Base-by-base conservation (phyloP, 768 basidiomycete species). In the Naematelia aurantialba region DNA sequence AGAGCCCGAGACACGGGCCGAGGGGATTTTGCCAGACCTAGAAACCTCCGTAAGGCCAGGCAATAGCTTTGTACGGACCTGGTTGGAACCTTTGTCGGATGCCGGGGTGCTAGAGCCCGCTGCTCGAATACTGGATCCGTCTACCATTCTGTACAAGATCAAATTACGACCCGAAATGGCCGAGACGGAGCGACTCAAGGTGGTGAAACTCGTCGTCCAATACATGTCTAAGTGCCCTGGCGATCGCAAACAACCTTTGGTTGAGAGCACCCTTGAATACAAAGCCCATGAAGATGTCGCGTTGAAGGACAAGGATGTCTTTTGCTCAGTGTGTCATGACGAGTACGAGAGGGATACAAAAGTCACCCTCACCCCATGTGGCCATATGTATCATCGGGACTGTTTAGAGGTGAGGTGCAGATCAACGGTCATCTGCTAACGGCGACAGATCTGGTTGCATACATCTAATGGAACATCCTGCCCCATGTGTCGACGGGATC, bases 341-440 rank as follows among this genome's bases (percentile, higher is more conserved):
- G 69, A 73, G 66, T 73, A 70, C 52, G 63, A 65, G 25, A 39
- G 57, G 21, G 51, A 59, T 10, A 58, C 59, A 14, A 19, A 52
- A 12, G 45, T 73, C n/a, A 53, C 65, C 0, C 31, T 70, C 1
- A 73, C 71, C 25, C 69, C 71, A 10, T 73, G 71, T 49, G 62
- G 65, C 47, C 71, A 73, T 56, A 70, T 73, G 69, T 73, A 70
- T 52, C 71, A 73, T 46, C 48, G 63, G 26, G 61, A 61, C 12
- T 73, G 71, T 58, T 56, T 73, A 8, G 59, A 63, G 46, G 71
- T 73, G 49, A 65, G 71, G n/a, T n/a, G n/a, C n/a, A n/a, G n/a
- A n/a, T 67, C 3, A 10, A 12, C 2, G n/a, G 34, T 29, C 0
- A 10, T 24, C 5, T 29, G 13, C 54, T 51, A n/a, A 12, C 5